A percentile compares a stretch with the other conserved stretches of the same genome.
Evolutionary conservation across 345 rosid species (phyloP).

Genomic region (Firmiana major): DNA sequence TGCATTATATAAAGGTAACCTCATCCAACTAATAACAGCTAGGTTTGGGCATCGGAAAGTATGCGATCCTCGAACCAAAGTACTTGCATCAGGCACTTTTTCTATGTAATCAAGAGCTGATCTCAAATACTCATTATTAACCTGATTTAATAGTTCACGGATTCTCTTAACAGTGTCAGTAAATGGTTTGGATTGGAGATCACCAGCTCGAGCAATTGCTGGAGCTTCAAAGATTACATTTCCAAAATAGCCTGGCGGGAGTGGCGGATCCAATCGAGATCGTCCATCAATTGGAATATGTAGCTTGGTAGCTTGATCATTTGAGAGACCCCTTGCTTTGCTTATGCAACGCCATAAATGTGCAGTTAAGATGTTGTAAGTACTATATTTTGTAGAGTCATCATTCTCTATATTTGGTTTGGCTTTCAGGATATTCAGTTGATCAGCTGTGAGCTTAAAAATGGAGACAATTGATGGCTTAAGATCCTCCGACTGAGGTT

Average conservation of each 20-base stretch:
- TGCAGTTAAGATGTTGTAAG: conserved; percentile 20
- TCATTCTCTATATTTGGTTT: too few species aligned
- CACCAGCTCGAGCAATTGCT: conserved; percentile 14
- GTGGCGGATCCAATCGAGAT: conserved; percentile 36
- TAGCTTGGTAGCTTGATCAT: conserved; percentile 21
- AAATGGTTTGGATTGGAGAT: conserved; percentile 28
- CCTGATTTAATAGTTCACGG: conserved; percentile 16
- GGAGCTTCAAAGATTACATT: conserved; percentile 34
- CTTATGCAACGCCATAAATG: conserved; percentile 33
- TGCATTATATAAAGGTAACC: conserved; percentile 48
- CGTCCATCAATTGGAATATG: conserved; percentile 28
- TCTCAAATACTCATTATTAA: conserved; percentile 38
- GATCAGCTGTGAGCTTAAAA: too few species aligned
- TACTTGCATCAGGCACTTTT: conserved; percentile 16
- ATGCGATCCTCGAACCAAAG: not conserved
- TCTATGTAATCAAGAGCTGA: conserved; percentile 37
- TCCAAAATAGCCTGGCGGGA: conserved; percentile 43
- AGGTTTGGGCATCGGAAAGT: conserved; percentile 55
- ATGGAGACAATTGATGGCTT: too few species aligned
- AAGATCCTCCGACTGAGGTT: too few species aligned
- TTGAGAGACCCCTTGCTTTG: conserved; percentile 20
- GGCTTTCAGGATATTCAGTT: too few species aligned
- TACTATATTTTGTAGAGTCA: not conserved
- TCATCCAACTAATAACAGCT: conserved; percentile 40
- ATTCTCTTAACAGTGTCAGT: conserved; percentile 27